These are phyloP conservation scores for Crassisporium funariophilum DNA, from an alignment of 768 basidiomycete genomes.

Conservation along the genomic window DNA sequence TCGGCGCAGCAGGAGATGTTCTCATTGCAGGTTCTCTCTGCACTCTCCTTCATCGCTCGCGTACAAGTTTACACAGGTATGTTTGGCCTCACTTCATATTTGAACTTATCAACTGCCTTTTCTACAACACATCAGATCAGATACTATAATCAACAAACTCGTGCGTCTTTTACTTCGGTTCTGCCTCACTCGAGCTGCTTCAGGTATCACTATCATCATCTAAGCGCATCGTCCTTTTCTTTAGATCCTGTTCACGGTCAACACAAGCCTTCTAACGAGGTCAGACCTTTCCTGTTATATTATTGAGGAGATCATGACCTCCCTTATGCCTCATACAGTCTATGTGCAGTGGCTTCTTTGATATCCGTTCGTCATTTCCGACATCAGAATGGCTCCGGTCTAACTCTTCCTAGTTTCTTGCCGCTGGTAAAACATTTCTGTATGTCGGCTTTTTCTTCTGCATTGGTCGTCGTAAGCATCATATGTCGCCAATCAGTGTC, in stretches of 20 bases:
- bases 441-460: constrained; percentile 65
- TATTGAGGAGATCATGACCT: too few species aligned
- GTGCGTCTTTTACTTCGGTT: too few species aligned
- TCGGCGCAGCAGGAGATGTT: constrained; percentile 44
- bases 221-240: too few species aligned
- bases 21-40: constrained; percentile 45
- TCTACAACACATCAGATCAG: constrained; percentile 33
- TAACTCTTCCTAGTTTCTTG: constrained; percentile 40
- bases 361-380: constrained; percentile 42
- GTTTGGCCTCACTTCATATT: constrained; percentile 1
- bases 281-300: too few species aligned
- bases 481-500: constrained; percentile 1
- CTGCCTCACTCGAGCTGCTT: too few species aligned
- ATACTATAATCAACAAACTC: constrained; percentile 47
- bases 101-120: neutral
- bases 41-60: constrained; percentile 38
- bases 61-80: constrained; percentile 48
- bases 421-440: constrained; percentile 49
- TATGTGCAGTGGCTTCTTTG: constrained; percentile 58
- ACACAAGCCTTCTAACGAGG: constrained; percentile 44
- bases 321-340: constrained; percentile 31
- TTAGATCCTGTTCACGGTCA: constrained; percentile 46
- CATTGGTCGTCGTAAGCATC: constrained; percentile 54
- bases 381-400: constrained; percentile 2
- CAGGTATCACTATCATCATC: too few species aligned